Evolutionary conservation across 2,329 filamentous ascomycete genomes (phyloP), one percentile per base, ranked within the genome.

Genomic region (Lasiodiplodia citricola): DNA sequence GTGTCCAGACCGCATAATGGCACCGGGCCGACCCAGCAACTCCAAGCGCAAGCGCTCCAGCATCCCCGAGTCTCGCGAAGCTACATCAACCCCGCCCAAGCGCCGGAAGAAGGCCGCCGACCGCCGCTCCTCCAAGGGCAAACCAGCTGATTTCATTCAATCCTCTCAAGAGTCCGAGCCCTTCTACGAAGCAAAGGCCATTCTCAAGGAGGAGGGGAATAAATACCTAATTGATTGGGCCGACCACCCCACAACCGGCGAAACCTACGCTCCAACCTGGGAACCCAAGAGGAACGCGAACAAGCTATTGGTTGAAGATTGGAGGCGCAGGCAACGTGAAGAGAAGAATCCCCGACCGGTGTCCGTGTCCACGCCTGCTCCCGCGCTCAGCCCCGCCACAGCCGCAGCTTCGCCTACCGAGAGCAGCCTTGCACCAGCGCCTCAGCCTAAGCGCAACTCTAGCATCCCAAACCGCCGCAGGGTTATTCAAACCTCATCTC

Each of bases 161-260:
- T 13, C 25, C 37, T 13, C 64, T 11, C 8, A 16, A 21, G 64
- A 25, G 2, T 18, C 54, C 4, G 54, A 44, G 41, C 8, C 38
- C 2, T 52, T 67, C 21, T 60, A 51, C 41, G 16, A 28, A 5
- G 65, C 65, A n/a, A 51, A 23, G n/a, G 71, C 66, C 7, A 80
- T 82, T 47, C 70, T 82, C 23, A 69, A 74, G 51, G 78, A 80
- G 56, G 72, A 58, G 31, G 74, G 73, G 28, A 74, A 74, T 13
- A 70, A 80, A n/a, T 90, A 88, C 71, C 74, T 81, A 3, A 83
- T 90, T 66, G 83, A 88, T 73, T 90, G 88, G 88, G 83, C 81
- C 58, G 83, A 85, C 69, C 78, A 88, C 73, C 77, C 81, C n/a
- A 70, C 72, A 2, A 87, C 85, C 50, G 86, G 85, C 21, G 74